Base-by-base conservation (phyloP, 208 protist genomes). In the Polymyxa betae region DNA sequence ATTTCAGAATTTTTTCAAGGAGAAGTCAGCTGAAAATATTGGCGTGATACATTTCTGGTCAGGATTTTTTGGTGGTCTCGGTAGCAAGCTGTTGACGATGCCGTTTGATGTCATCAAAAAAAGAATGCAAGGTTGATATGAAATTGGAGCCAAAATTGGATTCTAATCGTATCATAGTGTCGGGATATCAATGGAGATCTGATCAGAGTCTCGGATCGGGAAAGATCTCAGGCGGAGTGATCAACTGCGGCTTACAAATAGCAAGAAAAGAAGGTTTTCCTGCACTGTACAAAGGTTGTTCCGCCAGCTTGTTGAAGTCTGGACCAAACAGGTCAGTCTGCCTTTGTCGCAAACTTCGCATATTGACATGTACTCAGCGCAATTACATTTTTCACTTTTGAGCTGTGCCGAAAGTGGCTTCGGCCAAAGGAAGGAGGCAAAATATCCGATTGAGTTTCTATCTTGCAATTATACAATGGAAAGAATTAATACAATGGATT, bases 51-150 rank as follows among this genome's bases (percentile, higher is more conserved):
- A 82, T 82, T 82, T 82, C 72, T 82, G 72, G n/a, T 82, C 72
- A 35, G 72, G 72, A n/a, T 82, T 82, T n/a, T n/a, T 82, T 35
- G 72, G 16, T 35, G 72, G 72, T n/a, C 35, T 82, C 10, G 72
- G 72, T n/a, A 82, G 72, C n/a, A 82, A 82, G 35, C 5, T n/a
- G 10, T 82, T 82, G n/a, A 82, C 72, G 72, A 82, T 82, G 72
- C 72, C 72, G 72, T 82, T 82, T n/a, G 72, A 82, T n/a, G 72
- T 82, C 72, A 43, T 82, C 40, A 82, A 82, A n/a, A 82, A 82
- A 43, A 5, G 72, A n/a, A 45, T 35, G 35, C 72, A 82, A 35
- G 72, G 72, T 82, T 35, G 10, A 12, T 43, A n/a, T 82, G 54
- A 16, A 32, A 66, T 29, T 66, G 20, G 54, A 29, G 16, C 29